phyloP scores from a whole-genome alignment of 805 yeast species.

The Sugiyamaella floridensis region DNA sequence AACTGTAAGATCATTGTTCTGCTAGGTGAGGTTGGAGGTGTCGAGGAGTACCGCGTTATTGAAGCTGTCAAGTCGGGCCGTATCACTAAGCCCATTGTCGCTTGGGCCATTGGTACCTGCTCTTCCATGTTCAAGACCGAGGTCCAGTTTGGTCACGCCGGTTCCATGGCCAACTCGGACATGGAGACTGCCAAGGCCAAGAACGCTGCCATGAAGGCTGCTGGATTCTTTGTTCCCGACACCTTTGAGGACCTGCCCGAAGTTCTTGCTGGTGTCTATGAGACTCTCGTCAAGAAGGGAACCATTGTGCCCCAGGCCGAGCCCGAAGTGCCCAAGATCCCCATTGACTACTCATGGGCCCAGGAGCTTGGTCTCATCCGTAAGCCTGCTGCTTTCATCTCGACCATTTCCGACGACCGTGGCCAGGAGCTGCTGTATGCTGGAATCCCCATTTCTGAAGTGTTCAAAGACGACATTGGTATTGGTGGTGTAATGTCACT shows the following conservation, averaged over 20 bases:
- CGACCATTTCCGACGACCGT: constrained; percentile 43
- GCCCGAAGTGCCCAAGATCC: constrained; percentile 43
- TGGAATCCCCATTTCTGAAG: constrained; percentile 42
- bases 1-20: constrained; percentile 60
- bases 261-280: constrained; percentile 54
- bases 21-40: constrained; percentile 68
- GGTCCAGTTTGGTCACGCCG: constrained; percentile 58
- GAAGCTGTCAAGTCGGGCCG: constrained; percentile 58
- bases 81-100: constrained; percentile 63
- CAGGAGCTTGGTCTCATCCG: constrained; percentile 42
- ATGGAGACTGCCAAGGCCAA: constrained; percentile 61
- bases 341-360: constrained; percentile 43
- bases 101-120: constrained; percentile 68
- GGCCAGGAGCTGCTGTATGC: constrained; percentile 42
- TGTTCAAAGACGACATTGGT: constrained; percentile 42
- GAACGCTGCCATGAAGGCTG: constrained; percentile 75
- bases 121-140: constrained; percentile 66
- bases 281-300: constrained; percentile 48
- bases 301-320: constrained; percentile 35
- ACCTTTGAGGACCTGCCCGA: constrained; percentile 48
- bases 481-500: constrained; percentile 44
- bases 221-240: constrained; percentile 89
- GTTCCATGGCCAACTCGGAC: constrained; percentile 64
- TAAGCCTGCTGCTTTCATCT: constrained; percentile 43
- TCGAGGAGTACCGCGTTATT: constrained; percentile 64